Percentiles rank a stretch among this genome's conserved stretches.
Evolutionary conservation across 768 basidiomycete genomes (phyloP).

Genomic region (Xerocomus spinulosus): DNA sequence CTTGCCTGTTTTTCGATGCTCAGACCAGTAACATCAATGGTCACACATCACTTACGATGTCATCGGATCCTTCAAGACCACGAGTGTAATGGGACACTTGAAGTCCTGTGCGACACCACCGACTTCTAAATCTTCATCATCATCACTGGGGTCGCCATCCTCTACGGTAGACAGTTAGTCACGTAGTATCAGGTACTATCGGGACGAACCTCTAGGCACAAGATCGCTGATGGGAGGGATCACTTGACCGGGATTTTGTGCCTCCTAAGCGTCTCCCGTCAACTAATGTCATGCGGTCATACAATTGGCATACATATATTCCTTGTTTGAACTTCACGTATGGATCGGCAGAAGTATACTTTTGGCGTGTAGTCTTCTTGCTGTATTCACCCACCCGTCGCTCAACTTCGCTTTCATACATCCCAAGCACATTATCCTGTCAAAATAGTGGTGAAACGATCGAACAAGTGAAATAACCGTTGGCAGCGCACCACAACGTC

Average conservation of each 20-base stretch:
- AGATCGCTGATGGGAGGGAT: constrained; percentile 79
- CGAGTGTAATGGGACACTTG: constrained; percentile 78
- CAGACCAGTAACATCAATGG: not conserved
- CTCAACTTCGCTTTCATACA: constrained; percentile 48
- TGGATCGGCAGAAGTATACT: constrained; percentile 58
- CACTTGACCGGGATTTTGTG: constrained; percentile 53
- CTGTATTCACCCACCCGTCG: constrained; percentile 44
- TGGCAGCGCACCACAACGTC: constrained; percentile 53
- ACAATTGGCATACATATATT: constrained; percentile 53
- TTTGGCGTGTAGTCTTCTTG: constrained; percentile 68
- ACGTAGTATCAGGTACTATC: too few species aligned
- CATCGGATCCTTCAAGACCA: constrained; percentile 62
- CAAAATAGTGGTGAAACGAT: not conserved
- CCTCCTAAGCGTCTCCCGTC: constrained; percentile 45
- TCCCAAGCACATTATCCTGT: constrained; percentile 48
- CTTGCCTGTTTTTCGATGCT: constrained; percentile 36
- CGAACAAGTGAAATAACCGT: not conserved
- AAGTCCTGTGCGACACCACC: constrained; percentile 82
- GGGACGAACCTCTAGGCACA: constrained; percentile 56
- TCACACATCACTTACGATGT: constrained; percentile 61
- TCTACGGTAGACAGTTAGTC: constrained; percentile 40
- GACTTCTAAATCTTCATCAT: constrained; percentile 85
- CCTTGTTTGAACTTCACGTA: constrained; percentile 61
- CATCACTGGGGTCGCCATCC: constrained; percentile 74
- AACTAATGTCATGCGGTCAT: constrained; percentile 2